Evolutionary conservation across 176 grass and related monocot species (phyloP).

Genomic region (Urochloa ruziziensis): DNA sequence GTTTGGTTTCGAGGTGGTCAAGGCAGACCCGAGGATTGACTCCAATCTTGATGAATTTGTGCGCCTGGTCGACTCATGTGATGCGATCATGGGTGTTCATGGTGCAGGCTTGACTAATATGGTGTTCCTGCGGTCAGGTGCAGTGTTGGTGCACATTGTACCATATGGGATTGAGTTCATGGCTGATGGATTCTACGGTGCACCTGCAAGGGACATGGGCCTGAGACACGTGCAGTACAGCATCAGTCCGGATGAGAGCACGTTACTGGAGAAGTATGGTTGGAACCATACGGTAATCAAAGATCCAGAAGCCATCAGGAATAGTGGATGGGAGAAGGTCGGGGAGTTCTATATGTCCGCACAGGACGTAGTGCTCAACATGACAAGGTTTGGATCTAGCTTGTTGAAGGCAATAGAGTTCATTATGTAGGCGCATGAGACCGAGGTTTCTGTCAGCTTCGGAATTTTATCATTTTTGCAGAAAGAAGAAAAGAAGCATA

Average conservation of each 20-base stretch:
- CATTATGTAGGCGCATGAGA: constrained; percentile 30
- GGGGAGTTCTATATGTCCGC: constrained; percentile 58
- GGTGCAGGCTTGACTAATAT: constrained; percentile 74
- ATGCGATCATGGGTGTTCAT: constrained; percentile 69
- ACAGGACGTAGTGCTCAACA: constrained; percentile 68
- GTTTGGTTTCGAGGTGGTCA: constrained; percentile 67
- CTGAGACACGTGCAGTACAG: constrained; percentile 53
- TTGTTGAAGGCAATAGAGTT: constrained; percentile 56
- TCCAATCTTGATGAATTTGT: constrained; percentile 41
- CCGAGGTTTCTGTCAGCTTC: constrained; percentile 7
- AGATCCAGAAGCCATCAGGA: constrained; percentile 58
- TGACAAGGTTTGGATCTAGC: constrained; percentile 54
- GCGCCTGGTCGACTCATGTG: constrained; percentile 46
- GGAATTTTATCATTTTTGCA: constrained; percentile 1
- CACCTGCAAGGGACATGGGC: constrained; percentile 57
- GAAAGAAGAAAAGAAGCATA: not conserved
- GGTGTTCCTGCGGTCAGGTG: constrained; percentile 54
- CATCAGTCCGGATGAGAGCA: constrained; percentile 62
- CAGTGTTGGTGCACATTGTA: constrained; percentile 67
- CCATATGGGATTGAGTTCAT: constrained; percentile 64
- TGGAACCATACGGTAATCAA: constrained; percentile 57
- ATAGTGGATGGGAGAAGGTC: constrained; percentile 44
- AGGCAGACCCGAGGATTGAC: constrained; percentile 34
- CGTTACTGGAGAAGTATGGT: constrained; percentile 56
- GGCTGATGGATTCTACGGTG: constrained; percentile 35